phyloP scores from a whole-genome alignment of 2,329 filamentous ascomycete species.

The Teratosphaeria zuluensis region DNA sequence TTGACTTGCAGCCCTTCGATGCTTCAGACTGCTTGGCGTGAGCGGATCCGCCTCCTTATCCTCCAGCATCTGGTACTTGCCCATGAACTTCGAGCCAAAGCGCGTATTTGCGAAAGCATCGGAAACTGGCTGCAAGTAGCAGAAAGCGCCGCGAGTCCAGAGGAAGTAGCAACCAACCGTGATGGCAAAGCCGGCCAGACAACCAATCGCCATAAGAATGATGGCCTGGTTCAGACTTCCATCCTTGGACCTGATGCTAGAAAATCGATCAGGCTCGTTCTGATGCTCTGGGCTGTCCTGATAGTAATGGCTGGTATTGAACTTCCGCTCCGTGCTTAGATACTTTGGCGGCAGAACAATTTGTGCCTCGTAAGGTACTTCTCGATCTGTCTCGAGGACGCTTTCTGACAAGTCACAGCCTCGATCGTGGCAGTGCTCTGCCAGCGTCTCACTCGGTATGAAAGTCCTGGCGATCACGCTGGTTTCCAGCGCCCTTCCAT shows the following conservation, averaged over 20 bases:
- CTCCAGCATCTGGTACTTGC: conserved; percentile 10
- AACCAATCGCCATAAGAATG: conserved; percentile 1
- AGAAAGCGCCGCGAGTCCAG: not conserved
- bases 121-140: conserved; percentile 1
- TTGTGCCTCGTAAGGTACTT: conserved; percentile 14
- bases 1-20: not conserved
- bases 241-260: not conserved
- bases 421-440: conserved; percentile 23
- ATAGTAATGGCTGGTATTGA: conserved; percentile 26
- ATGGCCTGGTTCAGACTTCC: not conserved
- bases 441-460: conserved; percentile 23
- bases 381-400: conserved; percentile 11
- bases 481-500: conserved; percentile 21
- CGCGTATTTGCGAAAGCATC: conserved; percentile 1
- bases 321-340: conserved; percentile 23
- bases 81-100: conserved; percentile 10
- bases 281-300: not conserved
- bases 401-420: conserved; percentile 20
- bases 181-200: conserved; percentile 5
- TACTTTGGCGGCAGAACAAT: conserved; percentile 14
- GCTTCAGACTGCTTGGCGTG: conserved; percentile 1
- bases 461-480: conserved; percentile 28
- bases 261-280: not conserved
- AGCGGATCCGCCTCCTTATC: conserved; percentile 11
- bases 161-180: conserved; percentile 3